Conservation (phyloP, 495 filamentous ascomycete genomes). For the Aspergillus coremiiformis region DNA sequence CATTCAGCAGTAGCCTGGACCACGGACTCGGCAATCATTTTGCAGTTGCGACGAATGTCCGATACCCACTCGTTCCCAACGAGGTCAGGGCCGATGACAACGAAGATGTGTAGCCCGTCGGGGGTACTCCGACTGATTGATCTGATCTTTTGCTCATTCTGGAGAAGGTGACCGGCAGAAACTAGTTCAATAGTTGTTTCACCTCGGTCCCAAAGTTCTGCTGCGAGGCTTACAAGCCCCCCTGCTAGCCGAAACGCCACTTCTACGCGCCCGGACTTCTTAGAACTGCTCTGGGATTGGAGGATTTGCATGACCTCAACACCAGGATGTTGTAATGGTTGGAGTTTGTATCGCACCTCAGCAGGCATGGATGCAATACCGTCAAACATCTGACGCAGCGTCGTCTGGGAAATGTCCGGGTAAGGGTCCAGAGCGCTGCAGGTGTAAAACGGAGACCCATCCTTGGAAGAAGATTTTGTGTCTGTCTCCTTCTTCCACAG, state of each 20-base stretch:
- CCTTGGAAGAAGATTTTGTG: background rate
- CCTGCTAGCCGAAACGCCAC: constrained; percentile 41
- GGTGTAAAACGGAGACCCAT: constrained; percentile 31
- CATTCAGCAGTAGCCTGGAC: constrained; percentile 46
- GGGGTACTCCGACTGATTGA: constrained; percentile 38
- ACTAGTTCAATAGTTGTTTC: constrained; percentile 41
- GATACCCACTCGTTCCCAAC: constrained; percentile 31
- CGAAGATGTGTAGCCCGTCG: constrained; percentile 30
- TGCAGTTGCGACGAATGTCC: constrained; percentile 31
- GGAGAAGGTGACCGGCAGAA: constrained; percentile 24
- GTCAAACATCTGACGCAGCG: constrained; percentile 41
- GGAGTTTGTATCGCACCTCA: constrained; percentile 29
- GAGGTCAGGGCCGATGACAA: constrained; percentile 33
- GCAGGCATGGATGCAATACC: constrained; percentile 20
- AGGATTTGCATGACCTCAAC: constrained; percentile 41
- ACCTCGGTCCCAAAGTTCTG: constrained; percentile 36
- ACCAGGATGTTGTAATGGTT: constrained; percentile 38
- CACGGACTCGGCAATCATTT: constrained; percentile 46
- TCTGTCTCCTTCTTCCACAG: constrained; percentile 10
- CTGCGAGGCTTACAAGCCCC: constrained; percentile 31
- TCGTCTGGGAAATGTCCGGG: constrained; percentile 43
- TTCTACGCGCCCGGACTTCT: constrained; percentile 15
- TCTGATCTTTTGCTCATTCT: constrained; percentile 29
- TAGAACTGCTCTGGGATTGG: constrained; percentile 23
- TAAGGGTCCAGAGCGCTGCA: constrained; percentile 42